Conservation (phyloP, 179 eudicot genomes). For the Spinacia oleracea region DNA sequence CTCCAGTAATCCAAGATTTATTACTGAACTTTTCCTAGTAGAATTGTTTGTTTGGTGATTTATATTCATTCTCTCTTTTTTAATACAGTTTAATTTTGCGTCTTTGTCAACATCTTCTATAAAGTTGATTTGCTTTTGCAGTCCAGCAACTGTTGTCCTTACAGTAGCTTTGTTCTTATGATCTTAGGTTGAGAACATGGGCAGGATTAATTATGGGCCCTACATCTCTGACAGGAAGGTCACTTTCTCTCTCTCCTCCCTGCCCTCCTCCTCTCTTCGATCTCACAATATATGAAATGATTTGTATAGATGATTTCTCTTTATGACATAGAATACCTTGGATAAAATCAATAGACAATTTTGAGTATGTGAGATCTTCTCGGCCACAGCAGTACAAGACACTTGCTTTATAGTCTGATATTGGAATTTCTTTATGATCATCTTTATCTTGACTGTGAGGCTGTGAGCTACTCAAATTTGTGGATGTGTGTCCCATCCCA, state of each 20-base stretch:
- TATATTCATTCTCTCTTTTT: background rate
- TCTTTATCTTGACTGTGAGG: background rate
- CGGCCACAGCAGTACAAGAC: background rate
- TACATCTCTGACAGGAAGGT: slow-evolving; percentile 90
- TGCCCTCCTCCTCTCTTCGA: background rate
- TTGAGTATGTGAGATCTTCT: background rate
- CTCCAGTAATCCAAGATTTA: background rate
- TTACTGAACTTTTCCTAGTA: background rate
- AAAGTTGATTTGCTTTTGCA: background rate
- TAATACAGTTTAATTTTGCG: background rate
- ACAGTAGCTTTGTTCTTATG: slow-evolving; percentile 7
- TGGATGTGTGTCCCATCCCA: background rate
- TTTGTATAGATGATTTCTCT: background rate
- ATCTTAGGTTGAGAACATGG: slow-evolving; percentile 94
- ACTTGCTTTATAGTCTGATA: background rate
- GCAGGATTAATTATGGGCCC: slow-evolving; percentile 83
- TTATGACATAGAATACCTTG: background rate
- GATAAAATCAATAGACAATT: background rate
- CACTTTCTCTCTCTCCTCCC: slow-evolving; percentile 5
- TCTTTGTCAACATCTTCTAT: slow-evolving; percentile 8
- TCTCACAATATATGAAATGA: background rate
- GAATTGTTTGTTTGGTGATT: background rate
- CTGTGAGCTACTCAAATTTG: background rate
- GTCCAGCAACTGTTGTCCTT: background rate
- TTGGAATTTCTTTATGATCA: background rate